Evolutionary conservation across 2,329 filamentous ascomycete genomes (phyloP), one percentile per base, ranked within the genome.

Genomic region (Aaosphaeria pasadenensis): DNA sequence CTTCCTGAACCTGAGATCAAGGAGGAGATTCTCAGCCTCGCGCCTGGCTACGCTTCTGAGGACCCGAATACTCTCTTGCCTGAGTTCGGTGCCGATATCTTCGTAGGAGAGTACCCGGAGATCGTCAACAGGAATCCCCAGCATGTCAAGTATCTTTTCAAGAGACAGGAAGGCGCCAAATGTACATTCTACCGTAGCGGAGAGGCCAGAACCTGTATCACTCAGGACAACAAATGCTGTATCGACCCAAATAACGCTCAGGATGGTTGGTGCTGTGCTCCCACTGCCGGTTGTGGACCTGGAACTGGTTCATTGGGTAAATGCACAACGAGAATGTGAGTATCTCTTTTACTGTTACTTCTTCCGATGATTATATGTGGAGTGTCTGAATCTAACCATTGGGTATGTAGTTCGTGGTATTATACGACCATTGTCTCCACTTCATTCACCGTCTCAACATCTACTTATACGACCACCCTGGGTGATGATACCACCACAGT

Each of bases 241-340:
- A 44, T 9, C n/a, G 36, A 39, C 39, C 42, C 42, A 3, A 44
- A 44, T 17, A 44, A 44, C 30, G 46, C 33, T 11, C 31, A 41
- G 9, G 42, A 48, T 40, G 46, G 46, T 2, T 48, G 46, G 46
- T 48, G 46, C 30, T 48, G 42, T 30, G 17, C 46, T 5, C 32
- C 30, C 30, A 48, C 46, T 6, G 46, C 7, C 35, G 46, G 42
- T 7, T 48, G 46, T 33, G 46, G 46, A n/a, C 42, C 46, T 9
- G 42, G 42, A 6, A 44, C 42, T 6, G 42, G 42, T 6, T 33
- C 46, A 30, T 30, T 41, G 11, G 46, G 42, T n/a, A 39, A 48
- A 17, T 48, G 46, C 36, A 48, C 46, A 5, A 43, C 29, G 40
- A 24, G 24, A 28, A 38, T 48, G 46, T 44, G 33, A 36, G 33